Evolutionary conservation across 2,329 filamentous ascomycete genomes (phyloP).

Genomic region (Dothideomycetes sp.): DNA sequence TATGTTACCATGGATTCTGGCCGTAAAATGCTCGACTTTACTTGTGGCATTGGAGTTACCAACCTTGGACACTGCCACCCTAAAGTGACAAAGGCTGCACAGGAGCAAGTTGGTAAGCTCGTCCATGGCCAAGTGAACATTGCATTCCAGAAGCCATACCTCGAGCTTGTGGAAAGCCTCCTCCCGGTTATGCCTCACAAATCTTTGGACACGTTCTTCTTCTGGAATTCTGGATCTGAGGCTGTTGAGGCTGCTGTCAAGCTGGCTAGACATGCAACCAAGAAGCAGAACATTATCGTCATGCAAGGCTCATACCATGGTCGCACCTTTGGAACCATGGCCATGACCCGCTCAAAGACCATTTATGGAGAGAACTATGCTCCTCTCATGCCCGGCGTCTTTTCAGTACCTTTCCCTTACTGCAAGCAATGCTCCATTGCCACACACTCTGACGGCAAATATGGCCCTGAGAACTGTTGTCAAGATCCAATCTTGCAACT

Average conservation of each 20-base stretch:
- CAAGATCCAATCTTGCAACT: slow-evolving; percentile 30
- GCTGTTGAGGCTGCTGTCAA: slow-evolving; percentile 31
- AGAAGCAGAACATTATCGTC: slow-evolving; percentile 31
- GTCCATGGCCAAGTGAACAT: slow-evolving; percentile 35
- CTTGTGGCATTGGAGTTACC: slow-evolving; percentile 27
- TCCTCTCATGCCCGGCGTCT: slow-evolving; percentile 32
- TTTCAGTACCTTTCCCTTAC: slow-evolving; percentile 31
- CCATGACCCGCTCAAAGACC: slow-evolving; percentile 29
- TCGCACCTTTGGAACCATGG: slow-evolving; percentile 29
- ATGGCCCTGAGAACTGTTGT: slow-evolving; percentile 30
- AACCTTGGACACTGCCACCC: slow-evolving; percentile 32
- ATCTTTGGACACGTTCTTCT: slow-evolving; percentile 32
- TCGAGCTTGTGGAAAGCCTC: slow-evolving; percentile 27
- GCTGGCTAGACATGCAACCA: slow-evolving; percentile 29
- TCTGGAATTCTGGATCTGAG: slow-evolving; percentile 32
- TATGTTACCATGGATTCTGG: slow-evolving; percentile 26
- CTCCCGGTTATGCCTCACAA: slow-evolving; percentile 30
- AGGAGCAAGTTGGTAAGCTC: slow-evolving; percentile 28
- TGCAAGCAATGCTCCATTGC: slow-evolving; percentile 30
- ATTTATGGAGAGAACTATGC: slow-evolving; percentile 26
- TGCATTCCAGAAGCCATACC: slow-evolving; percentile 32
- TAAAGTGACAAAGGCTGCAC: slow-evolving; percentile 28
- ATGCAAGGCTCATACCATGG: slow-evolving; percentile 32
- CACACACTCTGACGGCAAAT: slow-evolving; percentile 22
- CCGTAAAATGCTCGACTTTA: slow-evolving; percentile 27